phyloP scores from a whole-genome alignment of 495 filamentous ascomycete genomes.

The Penicillium pancosmium region DNA sequence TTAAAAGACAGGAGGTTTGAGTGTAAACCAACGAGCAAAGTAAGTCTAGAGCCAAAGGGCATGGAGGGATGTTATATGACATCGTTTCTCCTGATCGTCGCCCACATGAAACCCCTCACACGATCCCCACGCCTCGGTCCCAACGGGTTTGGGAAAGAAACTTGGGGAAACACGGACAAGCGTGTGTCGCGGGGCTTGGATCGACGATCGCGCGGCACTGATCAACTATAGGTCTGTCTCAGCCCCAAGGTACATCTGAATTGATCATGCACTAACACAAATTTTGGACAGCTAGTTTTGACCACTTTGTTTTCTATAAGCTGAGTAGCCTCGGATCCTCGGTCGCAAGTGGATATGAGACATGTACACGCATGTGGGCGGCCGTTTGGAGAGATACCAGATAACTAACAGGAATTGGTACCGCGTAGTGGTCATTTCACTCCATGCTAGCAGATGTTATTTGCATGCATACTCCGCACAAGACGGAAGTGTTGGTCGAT shows the following conservation, averaged over 20 bases:
- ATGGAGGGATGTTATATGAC: constrained; percentile 6
- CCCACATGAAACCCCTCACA: constrained; percentile 35
- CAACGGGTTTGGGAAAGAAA: constrained; percentile 2
- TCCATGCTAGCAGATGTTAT: too few relatives aligned
- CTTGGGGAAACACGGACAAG: not conserved
- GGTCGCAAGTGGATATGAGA: constrained; percentile 9
- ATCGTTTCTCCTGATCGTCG: constrained; percentile 16
- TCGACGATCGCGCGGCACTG: constrained; percentile 16
- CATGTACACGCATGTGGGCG: not conserved
- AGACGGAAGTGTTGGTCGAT: too few relatives aligned
- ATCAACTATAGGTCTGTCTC: constrained; percentile 9
- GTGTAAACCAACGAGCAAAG: not conserved
- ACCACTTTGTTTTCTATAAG: not conserved
- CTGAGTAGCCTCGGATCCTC: constrained; percentile 5
- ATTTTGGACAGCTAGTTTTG: not conserved
- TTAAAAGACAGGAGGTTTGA: not conserved
- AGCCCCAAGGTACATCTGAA: not conserved
- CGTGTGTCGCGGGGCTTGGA: constrained; percentile 4
- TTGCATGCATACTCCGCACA: too few relatives aligned
- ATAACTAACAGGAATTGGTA: too few relatives aligned
- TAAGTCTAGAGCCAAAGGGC: not conserved
- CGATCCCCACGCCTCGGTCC: constrained; percentile 25
- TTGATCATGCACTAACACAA: not conserved
- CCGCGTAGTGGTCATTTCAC: too few relatives aligned
- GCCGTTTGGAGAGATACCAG: not conserved